Conservation (phyloP, 78 protist genomes). For the Dictyostelium brefeldianum region DNA sequence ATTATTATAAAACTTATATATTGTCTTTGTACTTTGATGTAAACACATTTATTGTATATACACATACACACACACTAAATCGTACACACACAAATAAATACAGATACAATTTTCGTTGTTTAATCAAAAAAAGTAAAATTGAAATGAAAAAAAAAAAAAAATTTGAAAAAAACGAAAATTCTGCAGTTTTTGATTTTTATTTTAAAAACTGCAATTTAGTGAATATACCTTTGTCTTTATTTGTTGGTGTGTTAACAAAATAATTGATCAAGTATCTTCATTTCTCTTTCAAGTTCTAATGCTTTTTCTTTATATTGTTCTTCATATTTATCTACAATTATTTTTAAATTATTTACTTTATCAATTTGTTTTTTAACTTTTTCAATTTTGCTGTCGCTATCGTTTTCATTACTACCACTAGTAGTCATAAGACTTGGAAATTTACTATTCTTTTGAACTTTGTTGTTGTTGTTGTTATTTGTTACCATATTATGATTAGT, state of each 20-base stretch:
- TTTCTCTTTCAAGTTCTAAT: conserved; percentile 2
- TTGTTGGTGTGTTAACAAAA: not conserved
- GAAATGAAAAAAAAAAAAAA: not conserved
- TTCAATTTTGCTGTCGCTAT: not conserved
- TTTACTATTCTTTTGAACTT: not conserved
- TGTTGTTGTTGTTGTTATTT: not conserved
- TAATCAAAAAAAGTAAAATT: not conserved
- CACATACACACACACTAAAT: not conserved
- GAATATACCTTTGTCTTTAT: too few relatives aligned
- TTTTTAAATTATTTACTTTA: not conserved
- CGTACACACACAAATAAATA: not conserved
- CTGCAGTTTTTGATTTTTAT: too few relatives aligned
- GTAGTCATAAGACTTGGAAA: not conserved
- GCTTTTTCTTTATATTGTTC: not conserved
- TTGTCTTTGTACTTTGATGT: not conserved
- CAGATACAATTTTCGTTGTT: not conserved
- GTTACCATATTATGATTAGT: too few relatives aligned
- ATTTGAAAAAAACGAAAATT: not conserved
- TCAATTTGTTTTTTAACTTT: not conserved
- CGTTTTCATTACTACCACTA: not conserved
- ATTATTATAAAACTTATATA: too few relatives aligned
- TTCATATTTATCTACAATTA: conserved; percentile 18
- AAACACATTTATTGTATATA: not conserved
- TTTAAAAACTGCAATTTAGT: too few relatives aligned
- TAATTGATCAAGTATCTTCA: conserved; percentile 1